These are phyloP conservation scores for Phytophthora palmivora DNA, from an alignment of 352 stramenopile species.

Conservation along the genomic window DNA sequence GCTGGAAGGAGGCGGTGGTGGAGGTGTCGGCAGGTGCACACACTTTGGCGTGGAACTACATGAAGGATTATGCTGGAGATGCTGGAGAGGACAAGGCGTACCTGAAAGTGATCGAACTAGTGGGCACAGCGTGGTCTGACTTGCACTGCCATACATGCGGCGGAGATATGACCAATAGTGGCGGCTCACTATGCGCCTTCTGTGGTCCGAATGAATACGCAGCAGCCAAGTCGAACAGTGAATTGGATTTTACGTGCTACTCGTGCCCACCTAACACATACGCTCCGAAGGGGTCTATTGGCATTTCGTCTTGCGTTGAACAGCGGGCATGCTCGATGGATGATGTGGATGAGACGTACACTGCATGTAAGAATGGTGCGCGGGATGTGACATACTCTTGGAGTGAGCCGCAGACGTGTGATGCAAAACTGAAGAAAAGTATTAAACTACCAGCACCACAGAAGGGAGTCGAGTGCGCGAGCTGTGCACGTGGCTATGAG, in stretches of 20 bases:
- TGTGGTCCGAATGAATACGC: slow-evolving; percentile 85
- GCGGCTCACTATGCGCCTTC: slow-evolving; percentile 79
- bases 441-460: slow-evolving; percentile 53
- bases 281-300: slow-evolving; percentile 78
- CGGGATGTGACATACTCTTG: slow-evolving; percentile 71
- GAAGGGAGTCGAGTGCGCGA: slow-evolving; percentile 52
- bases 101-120: slow-evolving; percentile 83
- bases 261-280: slow-evolving; percentile 68
- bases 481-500: slow-evolving; percentile 58
- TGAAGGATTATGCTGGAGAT: slow-evolving; percentile 81
- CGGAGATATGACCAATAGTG: slow-evolving; percentile 78
- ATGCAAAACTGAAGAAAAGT: slow-evolving; percentile 46
- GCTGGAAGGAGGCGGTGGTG: slow-evolving; percentile 71
- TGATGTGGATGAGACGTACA: slow-evolving; percentile 70
- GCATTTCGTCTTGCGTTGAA: slow-evolving; percentile 66
- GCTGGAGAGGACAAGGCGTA: slow-evolving; percentile 71
- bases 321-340: slow-evolving; percentile 67
- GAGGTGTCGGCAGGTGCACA: slow-evolving; percentile 65
- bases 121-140: slow-evolving; percentile 81
- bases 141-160: slow-evolving; percentile 78
- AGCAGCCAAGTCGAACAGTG: slow-evolving; percentile 67
- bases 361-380: slow-evolving; percentile 56
- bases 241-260: slow-evolving; percentile 83
- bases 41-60: slow-evolving; percentile 82
- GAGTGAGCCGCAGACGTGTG: slow-evolving; percentile 73